A percentile compares a stretch with the other conserved stretches of the same genome.
Evolutionary conservation across 2,329 filamentous ascomycete species (phyloP).

Genomic region (Rutstroemia sp.): DNA sequence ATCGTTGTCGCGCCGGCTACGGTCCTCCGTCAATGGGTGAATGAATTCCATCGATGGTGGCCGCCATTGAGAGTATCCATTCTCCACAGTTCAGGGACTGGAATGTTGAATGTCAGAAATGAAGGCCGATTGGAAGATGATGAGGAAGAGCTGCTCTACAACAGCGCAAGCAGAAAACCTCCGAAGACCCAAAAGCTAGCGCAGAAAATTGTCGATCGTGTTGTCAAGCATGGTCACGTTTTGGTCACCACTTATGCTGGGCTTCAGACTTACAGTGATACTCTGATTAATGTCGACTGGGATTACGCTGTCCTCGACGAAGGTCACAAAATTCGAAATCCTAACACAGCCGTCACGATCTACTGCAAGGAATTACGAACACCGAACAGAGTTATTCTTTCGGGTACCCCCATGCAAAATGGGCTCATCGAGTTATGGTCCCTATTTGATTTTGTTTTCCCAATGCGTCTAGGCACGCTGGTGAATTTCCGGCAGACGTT

Average conservation of each 20-base stretch:
- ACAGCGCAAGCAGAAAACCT: slow-evolving; percentile 30
- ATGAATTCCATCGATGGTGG: slow-evolving; percentile 99
- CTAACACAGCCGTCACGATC: slow-evolving; percentile 89
- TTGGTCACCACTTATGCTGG: slow-evolving; percentile 94
- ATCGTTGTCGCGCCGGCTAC: slow-evolving; percentile 93
- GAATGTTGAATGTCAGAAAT: slow-evolving; percentile 75
- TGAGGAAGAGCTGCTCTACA: slow-evolving; percentile 39
- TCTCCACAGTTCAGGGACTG: slow-evolving; percentile 88
- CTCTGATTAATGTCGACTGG: slow-evolving; percentile 80
- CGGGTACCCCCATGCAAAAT: slow-evolving; percentile 96
- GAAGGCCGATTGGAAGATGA: slow-evolving; percentile 54
- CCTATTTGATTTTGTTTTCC: slow-evolving; percentile 93
- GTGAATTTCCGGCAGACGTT: slow-evolving; percentile 88
- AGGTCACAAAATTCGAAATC: slow-evolving; percentile 96
- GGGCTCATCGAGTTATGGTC: slow-evolving; percentile 95
- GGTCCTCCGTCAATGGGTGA: slow-evolving; percentile 95
- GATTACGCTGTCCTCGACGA: slow-evolving; percentile 92
- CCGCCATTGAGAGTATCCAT: slow-evolving; percentile 96
- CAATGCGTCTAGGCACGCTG: slow-evolving; percentile 87
- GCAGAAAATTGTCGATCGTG: slow-evolving; percentile 72
- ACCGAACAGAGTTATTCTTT: slow-evolving; percentile 83
- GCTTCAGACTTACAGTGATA: slow-evolving; percentile 81
- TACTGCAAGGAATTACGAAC: slow-evolving; percentile 92
- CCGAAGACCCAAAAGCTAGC: slow-evolving; percentile 61
- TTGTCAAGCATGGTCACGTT: slow-evolving; percentile 80